A percentile compares a stretch with the other conserved stretches of the same genome.
These are phyloP conservation scores for Cytospora schulzeri DNA, from an alignment of 2,329 filamentous ascomycete species.

Conservation along the genomic window DNA sequence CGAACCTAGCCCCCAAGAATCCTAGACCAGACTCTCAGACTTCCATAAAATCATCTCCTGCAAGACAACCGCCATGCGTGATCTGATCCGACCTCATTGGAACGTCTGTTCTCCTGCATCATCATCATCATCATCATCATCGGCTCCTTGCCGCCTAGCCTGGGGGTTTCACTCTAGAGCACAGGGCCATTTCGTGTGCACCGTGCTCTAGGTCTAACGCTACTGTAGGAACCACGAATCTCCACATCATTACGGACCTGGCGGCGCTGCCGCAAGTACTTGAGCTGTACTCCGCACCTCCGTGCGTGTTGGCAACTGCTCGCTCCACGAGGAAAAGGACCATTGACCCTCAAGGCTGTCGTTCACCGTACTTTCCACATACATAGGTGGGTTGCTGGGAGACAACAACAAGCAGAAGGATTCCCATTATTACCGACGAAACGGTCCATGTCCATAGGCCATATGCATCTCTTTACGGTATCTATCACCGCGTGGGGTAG, in stretches of 20 bases:
- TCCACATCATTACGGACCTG: slow-evolving; percentile 19
- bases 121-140: neutral
- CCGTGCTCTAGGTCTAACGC: slow-evolving; percentile 13
- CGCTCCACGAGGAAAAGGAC: neutral
- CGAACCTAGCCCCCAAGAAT: slow-evolving; percentile 8
- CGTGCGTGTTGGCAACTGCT: slow-evolving; percentile 4
- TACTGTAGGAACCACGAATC: slow-evolving; percentile 19
- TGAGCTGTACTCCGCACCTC: slow-evolving; percentile 9
- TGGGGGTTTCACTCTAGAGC: neutral
- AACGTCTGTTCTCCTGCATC: neutral
- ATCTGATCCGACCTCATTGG: slow-evolving; percentile 6
- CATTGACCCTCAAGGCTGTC: neutral
- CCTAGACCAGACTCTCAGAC: slow-evolving; percentile 20
- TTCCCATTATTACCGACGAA: neutral
- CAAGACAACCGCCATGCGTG: slow-evolving; percentile 3
- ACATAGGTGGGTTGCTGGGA: too few relatives aligned
- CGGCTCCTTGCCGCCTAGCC: neutral
- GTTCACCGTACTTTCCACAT: slow-evolving; percentile 17
- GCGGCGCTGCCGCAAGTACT: slow-evolving; percentile 22
- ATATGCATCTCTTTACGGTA: neutral
- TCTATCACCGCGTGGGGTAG: neutral
- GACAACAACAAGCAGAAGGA: neutral
- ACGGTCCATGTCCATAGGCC: neutral
- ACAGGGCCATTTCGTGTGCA: slow-evolving; percentile 7
- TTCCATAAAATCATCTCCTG: neutral